Evolutionary conservation across 306 rosid genomes (phyloP), one percentile per base, ranked within the genome.

Genomic region (Dalbergia cochinchinensis): DNA sequence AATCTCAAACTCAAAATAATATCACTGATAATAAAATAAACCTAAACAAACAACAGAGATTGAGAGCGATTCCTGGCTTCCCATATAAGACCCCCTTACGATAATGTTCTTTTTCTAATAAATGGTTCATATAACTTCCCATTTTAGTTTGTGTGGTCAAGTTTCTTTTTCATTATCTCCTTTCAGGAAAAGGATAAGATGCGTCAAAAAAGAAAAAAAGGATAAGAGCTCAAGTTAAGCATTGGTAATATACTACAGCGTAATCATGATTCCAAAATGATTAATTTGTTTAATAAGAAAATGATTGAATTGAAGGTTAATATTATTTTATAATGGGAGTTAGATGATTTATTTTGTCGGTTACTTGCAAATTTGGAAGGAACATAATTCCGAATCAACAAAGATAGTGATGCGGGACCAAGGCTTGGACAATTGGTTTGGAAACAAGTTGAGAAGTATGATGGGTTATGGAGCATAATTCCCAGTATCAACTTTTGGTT

Each of bases 61-160:
- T 69, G 82, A 74, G 69, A 64, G 73, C 41, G 65, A 83, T 71
- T 13, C 22, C 0, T 77, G 35, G 79, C 71, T 65, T 83, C 75
- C 63, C 78, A 50, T 31, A 15, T 7, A 58, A 69, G 62, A 6
- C 13, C 47, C 55, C 14, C 6, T 65, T 15, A 22, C 35, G 34
- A 20, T 54, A 45, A 65, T 42, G 16, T 54, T 76, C 26, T 31
- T 74, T 44, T 11, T 65, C 37, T 14, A 53, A 37, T 39, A n/a
- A 65, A 54, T 57, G 5, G 50, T 15, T 69, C 11, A 16, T 33
- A 16, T 78, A 20, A 59, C 76, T 59, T 45, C 5, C 18, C 62
- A 16, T 41, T 68, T 42, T 57, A 44, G 45, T 41, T 39, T 66
- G 6, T 8, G 19, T 47, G 31, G 5, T 16, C 8, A 6, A 11